Evolutionary conservation across 164 flowering plant genomes (phyloP).

Genomic region (Berberis vulgaris): DNA sequence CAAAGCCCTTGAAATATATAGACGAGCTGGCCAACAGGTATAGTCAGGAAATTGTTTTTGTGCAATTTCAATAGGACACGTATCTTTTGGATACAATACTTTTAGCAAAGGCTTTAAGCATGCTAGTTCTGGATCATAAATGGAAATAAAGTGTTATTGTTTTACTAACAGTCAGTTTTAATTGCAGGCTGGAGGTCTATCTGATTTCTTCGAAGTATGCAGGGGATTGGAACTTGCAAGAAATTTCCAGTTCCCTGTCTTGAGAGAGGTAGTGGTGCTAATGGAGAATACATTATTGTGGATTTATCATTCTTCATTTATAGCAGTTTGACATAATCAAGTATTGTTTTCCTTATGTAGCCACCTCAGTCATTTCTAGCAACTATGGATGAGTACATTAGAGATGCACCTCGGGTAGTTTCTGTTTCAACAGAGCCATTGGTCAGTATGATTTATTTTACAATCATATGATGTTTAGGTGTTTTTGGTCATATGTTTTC

Average conservation of each 20-base stretch:
- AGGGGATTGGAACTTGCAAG: slow-evolving; percentile 97
- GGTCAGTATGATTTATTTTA: slow-evolving; percentile 41
- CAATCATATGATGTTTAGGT: neutral
- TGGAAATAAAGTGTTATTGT: no score
- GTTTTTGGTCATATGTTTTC: neutral
- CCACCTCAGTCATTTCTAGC: slow-evolving; percentile 94
- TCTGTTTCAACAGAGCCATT: slow-evolving; percentile 51
- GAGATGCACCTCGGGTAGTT: slow-evolving; percentile 95
- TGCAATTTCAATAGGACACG: neutral
- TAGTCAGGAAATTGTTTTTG: slow-evolving; percentile 1
- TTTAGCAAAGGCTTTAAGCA: no score
- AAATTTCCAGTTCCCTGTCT: slow-evolving; percentile 92
- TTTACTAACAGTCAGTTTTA: neutral
- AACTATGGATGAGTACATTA: slow-evolving; percentile 98
- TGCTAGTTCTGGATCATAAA: no score
- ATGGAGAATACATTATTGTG: neutral
- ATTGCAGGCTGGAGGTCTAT: slow-evolving; percentile 75
- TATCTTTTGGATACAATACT: no score
- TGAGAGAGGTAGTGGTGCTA: slow-evolving; percentile 62
- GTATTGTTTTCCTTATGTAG: slow-evolving; percentile 30
- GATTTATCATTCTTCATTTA: neutral
- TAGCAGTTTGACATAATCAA: neutral
- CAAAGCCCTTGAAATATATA: slow-evolving; percentile 90
- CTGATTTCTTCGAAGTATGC: slow-evolving; percentile 90
- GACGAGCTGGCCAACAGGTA: slow-evolving; percentile 98